A percentile compares a stretch with the other conserved stretches of the same genome.
phyloP scores from a whole-genome alignment of 495 filamentous ascomycete species.

The Aspergillus egyptiacus region DNA sequence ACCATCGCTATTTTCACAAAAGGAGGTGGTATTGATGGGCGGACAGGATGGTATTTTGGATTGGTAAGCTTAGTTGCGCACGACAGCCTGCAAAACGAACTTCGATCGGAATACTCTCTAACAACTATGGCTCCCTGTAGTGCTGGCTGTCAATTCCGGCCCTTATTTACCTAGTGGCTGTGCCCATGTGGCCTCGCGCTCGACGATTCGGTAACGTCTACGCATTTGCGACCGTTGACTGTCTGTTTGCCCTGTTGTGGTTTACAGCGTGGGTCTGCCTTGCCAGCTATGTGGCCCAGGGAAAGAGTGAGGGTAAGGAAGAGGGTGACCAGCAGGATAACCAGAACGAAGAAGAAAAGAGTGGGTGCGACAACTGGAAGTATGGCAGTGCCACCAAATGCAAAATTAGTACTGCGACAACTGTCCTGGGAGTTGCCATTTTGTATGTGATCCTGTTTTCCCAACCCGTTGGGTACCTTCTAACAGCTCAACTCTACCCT shows the following conservation, averaged over 20 bases:
- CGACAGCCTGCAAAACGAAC: background rate
- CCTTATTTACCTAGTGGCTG: constrained; percentile 75
- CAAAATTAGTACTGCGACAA: constrained; percentile 65
- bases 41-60: constrained; percentile 68
- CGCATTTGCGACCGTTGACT: constrained; percentile 70
- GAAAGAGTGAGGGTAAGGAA: constrained; percentile 36
- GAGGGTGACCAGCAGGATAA: constrained; percentile 22
- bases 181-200: constrained; percentile 79
- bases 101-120: constrained; percentile 11
- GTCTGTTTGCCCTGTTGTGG: constrained; percentile 72
- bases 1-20: constrained; percentile 70
- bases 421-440: constrained; percentile 74
- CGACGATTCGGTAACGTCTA: constrained; percentile 75
- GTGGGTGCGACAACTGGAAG: constrained; percentile 47
- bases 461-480: background rate
- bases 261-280: constrained; percentile 75
- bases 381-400: constrained; percentile 56
- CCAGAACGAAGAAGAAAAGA: constrained; percentile 20
- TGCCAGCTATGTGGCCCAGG: constrained; percentile 58
- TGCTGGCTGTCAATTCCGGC: constrained; percentile 80
- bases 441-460: constrained; percentile 53
- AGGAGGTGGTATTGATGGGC: constrained; percentile 56
- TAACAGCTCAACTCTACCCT: constrained; percentile 6
- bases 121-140: constrained; percentile 37
- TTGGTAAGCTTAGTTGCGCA: too few relatives aligned